phyloP scores from a whole-genome alignment of 306 rosid genomes.

The Cicer yamashitae region DNA sequence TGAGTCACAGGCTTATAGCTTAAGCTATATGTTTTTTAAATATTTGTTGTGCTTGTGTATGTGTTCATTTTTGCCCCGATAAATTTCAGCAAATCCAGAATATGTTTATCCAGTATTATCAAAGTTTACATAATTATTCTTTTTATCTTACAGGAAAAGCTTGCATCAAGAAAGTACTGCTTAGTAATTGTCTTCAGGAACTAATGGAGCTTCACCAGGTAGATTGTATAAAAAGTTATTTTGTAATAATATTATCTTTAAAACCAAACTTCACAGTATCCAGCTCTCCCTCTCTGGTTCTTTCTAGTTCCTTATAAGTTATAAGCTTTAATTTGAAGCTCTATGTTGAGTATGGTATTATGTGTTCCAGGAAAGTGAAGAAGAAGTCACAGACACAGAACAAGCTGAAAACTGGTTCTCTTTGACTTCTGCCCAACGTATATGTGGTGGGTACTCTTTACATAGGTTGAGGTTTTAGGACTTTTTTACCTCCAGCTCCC shows the following conservation, averaged over 20 bases:
- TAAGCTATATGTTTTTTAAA: not conserved
- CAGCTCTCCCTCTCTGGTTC: conserved; percentile 1
- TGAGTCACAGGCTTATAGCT: not conserved
- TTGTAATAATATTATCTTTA: conserved; percentile 21
- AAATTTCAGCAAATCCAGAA: not conserved
- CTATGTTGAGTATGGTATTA: conserved; percentile 24
- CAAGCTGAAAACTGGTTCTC: conserved; percentile 99
- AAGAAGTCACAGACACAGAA: conserved; percentile 97
- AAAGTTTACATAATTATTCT: conserved; percentile 11
- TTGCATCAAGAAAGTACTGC: conserved; percentile 95
- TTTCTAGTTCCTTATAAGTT: not conserved
- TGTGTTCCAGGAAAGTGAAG: conserved; percentile 87
- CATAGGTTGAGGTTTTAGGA: conserved; percentile 28
- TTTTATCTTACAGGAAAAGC: conserved; percentile 72
- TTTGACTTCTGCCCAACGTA: conserved; percentile 93
- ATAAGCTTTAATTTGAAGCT: conserved; percentile 23
- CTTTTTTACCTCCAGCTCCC: conserved; percentile 31
- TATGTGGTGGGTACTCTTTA: conserved; percentile 81
- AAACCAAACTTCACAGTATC: conserved; percentile 19
- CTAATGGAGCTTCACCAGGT: conserved; percentile 99
- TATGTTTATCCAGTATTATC: conserved; percentile 18
- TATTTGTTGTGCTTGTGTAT: not conserved
- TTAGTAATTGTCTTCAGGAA: conserved; percentile 98
- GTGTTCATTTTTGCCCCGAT: not conserved
- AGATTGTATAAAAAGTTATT: conserved; percentile 32